These are phyloP conservation scores for Aureobasidium uvarum DNA, from an alignment of 2,329 filamentous ascomycete genomes.

Conservation along the genomic window DNA sequence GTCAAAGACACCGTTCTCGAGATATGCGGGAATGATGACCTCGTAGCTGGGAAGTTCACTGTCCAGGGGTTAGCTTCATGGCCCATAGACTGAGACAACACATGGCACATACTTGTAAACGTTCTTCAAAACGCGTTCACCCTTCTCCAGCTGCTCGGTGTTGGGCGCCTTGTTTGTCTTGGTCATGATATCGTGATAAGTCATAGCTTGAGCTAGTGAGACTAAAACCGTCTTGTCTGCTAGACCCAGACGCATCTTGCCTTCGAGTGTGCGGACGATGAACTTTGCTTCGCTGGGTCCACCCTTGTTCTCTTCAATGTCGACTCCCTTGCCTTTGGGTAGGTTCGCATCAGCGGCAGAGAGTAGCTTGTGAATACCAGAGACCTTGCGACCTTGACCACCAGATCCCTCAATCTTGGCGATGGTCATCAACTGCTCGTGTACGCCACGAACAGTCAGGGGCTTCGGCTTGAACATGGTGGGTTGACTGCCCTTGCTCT, in stretches of 20 bases:
- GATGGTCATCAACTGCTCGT: slow-evolving; percentile 82
- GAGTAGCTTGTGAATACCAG: slow-evolving; percentile 93
- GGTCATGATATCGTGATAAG: slow-evolving; percentile 74
- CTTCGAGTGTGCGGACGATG: slow-evolving; percentile 88
- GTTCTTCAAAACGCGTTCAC: slow-evolving; percentile 80
- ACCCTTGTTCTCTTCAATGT: slow-evolving; percentile 89
- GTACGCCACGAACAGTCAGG: slow-evolving; percentile 80
- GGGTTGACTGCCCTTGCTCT: slow-evolving; percentile 90
- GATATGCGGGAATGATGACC: slow-evolving; percentile 85
- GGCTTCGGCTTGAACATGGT: slow-evolving; percentile 99
- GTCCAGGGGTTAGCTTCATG: neutral
- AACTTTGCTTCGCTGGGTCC: slow-evolving; percentile 94
- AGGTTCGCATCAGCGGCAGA: slow-evolving; percentile 77
- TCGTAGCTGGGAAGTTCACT: slow-evolving; percentile 88
- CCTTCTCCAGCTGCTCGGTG: slow-evolving; percentile 74
- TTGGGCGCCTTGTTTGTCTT: slow-evolving; percentile 67
- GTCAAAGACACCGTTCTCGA: slow-evolving; percentile 80
- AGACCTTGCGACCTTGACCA: slow-evolving; percentile 85
- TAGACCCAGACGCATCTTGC: slow-evolving; percentile 85
- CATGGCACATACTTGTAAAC: slow-evolving; percentile 63
- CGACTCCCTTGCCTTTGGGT: slow-evolving; percentile 66
- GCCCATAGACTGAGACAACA: neutral
- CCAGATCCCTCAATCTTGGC: slow-evolving; percentile 84
- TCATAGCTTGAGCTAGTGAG: slow-evolving; percentile 82
- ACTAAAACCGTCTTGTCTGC: slow-evolving; percentile 92